A percentile compares a stretch with the other conserved stretches of the same genome.
Conservation (phyloP, 495 filamentous ascomycete genomes). For the Hypoxylon lienhwacheense region DNA sequence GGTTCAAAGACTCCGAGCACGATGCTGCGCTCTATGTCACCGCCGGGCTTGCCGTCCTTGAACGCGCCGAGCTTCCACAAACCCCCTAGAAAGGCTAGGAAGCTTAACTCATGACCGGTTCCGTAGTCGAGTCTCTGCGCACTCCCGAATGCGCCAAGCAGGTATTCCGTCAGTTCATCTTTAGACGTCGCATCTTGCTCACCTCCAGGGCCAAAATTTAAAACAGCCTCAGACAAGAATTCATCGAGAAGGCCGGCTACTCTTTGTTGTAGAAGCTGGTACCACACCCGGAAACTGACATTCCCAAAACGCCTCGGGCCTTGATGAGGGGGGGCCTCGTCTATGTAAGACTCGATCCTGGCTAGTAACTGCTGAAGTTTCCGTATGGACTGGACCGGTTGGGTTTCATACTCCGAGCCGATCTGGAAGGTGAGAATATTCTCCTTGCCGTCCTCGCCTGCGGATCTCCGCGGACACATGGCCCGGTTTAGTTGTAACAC, state of each 20-base stretch:
- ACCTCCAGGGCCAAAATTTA: conserved; percentile 41
- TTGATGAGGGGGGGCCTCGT: conserved; percentile 77
- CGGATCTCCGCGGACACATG: conserved; percentile 68
- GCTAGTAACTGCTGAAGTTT: conserved; percentile 64
- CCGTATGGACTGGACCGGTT: conserved; percentile 56
- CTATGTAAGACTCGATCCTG: conserved; percentile 65
- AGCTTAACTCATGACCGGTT: conserved; percentile 93
- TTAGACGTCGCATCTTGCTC: conserved; percentile 23
- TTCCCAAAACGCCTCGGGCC: conserved; percentile 93
- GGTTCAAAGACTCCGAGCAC: conserved; percentile 81
- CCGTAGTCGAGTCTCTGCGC: conserved; percentile 90
- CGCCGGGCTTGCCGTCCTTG: conserved; percentile 54
- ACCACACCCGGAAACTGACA: conserved; percentile 82
- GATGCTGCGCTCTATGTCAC: conserved; percentile 67
- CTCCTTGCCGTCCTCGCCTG: conserved; percentile 33
- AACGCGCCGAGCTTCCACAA: conserved; percentile 91
- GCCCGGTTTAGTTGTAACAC: conserved; percentile 85
- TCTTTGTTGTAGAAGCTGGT: conserved; percentile 64
- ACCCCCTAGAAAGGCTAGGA: conserved; percentile 84
- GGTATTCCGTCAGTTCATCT: conserved; percentile 74
- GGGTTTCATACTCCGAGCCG: conserved; percentile 43
- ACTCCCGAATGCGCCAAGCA: conserved; percentile 87
- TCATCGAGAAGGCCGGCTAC: conserved; percentile 60
- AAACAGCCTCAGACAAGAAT: conserved; percentile 58
- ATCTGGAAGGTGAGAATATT: conserved; percentile 55